These are phyloP conservation scores for Wickerhamomyces ciferrii DNA, from an alignment of 805 yeast species.

Conservation along the genomic window DNA sequence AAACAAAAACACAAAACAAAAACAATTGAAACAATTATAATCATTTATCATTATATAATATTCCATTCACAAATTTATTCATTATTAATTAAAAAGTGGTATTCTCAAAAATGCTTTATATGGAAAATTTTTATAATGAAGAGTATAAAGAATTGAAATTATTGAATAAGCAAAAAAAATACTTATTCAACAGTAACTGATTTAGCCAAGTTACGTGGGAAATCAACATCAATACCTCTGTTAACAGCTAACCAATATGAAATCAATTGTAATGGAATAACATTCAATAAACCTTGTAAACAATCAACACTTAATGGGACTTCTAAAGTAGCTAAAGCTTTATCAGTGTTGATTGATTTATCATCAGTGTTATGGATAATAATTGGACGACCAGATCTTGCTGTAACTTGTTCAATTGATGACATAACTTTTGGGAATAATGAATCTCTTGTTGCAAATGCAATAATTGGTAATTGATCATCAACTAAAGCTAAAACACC, in stretches of 20 bases:
- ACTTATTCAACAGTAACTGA: constrained; percentile 90
- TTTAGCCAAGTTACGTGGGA: constrained; percentile 98
- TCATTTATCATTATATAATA: too few relatives aligned
- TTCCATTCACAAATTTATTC: too few relatives aligned
- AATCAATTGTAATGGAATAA: constrained; percentile 91
- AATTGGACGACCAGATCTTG: constrained; percentile 96
- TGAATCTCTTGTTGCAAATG: constrained; percentile 94
- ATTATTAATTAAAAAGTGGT: background rate
- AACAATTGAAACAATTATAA: too few relatives aligned
- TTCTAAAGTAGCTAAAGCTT: constrained; percentile 67
- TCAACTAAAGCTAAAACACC: constrained; percentile 97
- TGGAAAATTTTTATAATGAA: background rate
- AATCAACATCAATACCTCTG: constrained; percentile 95
- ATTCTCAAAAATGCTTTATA: background rate
- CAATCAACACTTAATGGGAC: constrained; percentile 97
- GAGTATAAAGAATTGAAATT: background rate
- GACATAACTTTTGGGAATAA: constrained; percentile 94
- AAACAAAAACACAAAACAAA: too few relatives aligned
- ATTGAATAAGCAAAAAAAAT: background rate
- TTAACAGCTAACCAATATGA: constrained; percentile 95
- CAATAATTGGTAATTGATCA: constrained; percentile 88
- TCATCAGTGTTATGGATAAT: constrained; percentile 85
- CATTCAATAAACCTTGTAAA: constrained; percentile 92
- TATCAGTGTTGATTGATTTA: constrained; percentile 48
- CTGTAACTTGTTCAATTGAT: constrained; percentile 93